phyloP scores from a whole-genome alignment of 2,329 filamentous ascomycete genomes.

The Graphiopsis chlorocephala region DNA sequence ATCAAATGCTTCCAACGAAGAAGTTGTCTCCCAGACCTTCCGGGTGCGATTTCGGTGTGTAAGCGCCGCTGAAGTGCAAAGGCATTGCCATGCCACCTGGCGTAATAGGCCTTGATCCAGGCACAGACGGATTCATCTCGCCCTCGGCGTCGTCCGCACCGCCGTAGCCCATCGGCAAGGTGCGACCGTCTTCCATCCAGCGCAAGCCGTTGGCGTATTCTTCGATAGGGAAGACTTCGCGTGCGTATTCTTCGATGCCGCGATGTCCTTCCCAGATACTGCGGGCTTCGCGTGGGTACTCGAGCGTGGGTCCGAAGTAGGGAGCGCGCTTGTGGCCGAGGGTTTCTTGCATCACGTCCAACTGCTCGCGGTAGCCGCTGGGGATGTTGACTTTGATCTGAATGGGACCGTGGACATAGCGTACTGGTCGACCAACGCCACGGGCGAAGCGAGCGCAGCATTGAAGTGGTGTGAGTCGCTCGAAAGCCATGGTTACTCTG shows the following conservation, averaged over 20 bases:
- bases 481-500: slow-evolving; percentile 85
- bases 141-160: neutral
- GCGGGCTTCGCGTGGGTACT: slow-evolving; percentile 68
- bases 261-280: slow-evolving; percentile 88
- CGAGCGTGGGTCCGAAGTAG: slow-evolving; percentile 61
- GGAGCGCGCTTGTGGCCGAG: slow-evolving; percentile 59
- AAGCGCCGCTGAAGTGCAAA: slow-evolving; percentile 32
- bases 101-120: slow-evolving; percentile 28
- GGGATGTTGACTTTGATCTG: slow-evolving; percentile 84
- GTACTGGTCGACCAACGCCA: slow-evolving; percentile 73
- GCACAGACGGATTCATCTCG: neutral
- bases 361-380: slow-evolving; percentile 81
- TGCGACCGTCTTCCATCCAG: slow-evolving; percentile 69
- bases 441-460: slow-evolving; percentile 76
- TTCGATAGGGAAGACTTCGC: slow-evolving; percentile 90
- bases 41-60: slow-evolving; percentile 32
- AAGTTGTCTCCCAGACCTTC: slow-evolving; percentile 30
- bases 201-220: slow-evolving; percentile 90
- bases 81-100: slow-evolving; percentile 22
- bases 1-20: slow-evolving; percentile 30
- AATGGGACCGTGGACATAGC: slow-evolving; percentile 75
- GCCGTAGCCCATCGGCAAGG: neutral
- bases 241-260: slow-evolving; percentile 88
- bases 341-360: slow-evolving; percentile 63
- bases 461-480: slow-evolving; percentile 79